These are phyloP conservation scores for Pycnococcus provasolii DNA, from an alignment of 139 green algal species.

Conservation along the genomic window DNA sequence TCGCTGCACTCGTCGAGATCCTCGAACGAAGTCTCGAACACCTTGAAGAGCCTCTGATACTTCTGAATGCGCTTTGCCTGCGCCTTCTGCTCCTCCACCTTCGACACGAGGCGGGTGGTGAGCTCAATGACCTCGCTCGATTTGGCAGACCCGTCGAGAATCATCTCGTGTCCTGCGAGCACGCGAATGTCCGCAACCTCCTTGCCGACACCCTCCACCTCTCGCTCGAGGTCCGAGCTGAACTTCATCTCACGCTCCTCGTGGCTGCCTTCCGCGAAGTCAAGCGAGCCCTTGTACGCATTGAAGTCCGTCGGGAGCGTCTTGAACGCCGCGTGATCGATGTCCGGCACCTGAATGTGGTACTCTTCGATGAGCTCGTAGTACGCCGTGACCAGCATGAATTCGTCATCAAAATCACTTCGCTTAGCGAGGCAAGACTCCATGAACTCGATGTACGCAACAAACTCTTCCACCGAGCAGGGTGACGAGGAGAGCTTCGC, in stretches of 20 bases:
- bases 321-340: constrained; percentile 58
- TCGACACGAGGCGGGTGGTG: constrained; percentile 14
- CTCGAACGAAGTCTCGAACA: constrained; percentile 37
- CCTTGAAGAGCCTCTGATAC: constrained; percentile 60
- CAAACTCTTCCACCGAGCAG: constrained; percentile 57
- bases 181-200: constrained; percentile 42
- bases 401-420: constrained; percentile 26
- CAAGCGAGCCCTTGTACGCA: constrained; percentile 46
- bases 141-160: constrained; percentile 42
- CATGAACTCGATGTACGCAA: constrained; percentile 42
- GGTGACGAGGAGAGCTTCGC: constrained; percentile 34
- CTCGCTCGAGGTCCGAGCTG: constrained; percentile 40
- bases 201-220: constrained; percentile 45
- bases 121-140: constrained; percentile 18
- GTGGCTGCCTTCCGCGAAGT: constrained; percentile 49
- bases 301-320: constrained; percentile 54
- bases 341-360: constrained; percentile 44
- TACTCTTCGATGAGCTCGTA: constrained; percentile 57
- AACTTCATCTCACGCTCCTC: constrained; percentile 59
- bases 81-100: constrained; percentile 31
- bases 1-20: constrained; percentile 41
- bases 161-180: constrained; percentile 55
- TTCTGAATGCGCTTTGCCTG: constrained; percentile 49
- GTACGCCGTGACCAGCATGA: constrained; percentile 11
- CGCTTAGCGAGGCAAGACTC: constrained; percentile 31